Percentiles rank a stretch among this genome's conserved stretches.
phyloP scores from a whole-genome alignment of 805 yeast species.

The Yarrowia keelungensis region DNA sequence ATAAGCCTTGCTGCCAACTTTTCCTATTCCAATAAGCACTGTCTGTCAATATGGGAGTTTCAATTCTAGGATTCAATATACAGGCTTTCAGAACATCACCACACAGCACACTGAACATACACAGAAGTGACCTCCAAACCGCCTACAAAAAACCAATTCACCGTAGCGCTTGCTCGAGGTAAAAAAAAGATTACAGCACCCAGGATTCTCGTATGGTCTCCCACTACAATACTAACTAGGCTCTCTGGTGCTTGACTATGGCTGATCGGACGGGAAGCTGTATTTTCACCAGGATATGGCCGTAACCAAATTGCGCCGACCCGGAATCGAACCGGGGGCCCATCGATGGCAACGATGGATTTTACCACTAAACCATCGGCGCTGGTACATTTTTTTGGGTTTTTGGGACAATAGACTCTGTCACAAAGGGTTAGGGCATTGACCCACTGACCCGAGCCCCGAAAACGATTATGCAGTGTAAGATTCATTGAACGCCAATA shows the following conservation, averaged over 20 bases:
- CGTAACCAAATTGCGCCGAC: conserved; percentile 36
- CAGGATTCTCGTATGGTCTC: conserved; percentile 38
- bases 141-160: not conserved
- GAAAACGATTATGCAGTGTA: too few relatives aligned
- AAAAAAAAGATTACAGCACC: conserved; percentile 23
- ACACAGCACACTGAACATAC: not conserved
- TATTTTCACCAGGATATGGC: conserved; percentile 36
- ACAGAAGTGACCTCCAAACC: not conserved
- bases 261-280: conserved; percentile 36
- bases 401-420: not conserved
- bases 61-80: too few relatives aligned
- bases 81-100: too few relatives aligned
- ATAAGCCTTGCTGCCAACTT: too few relatives aligned
- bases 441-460: too few relatives aligned
- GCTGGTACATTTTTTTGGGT: not conserved
- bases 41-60: too few relatives aligned
- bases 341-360: conserved; percentile 37
- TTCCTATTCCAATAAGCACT: too few relatives aligned
- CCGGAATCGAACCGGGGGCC: conserved; percentile 38
- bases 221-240: conserved; percentile 37
- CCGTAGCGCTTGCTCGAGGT: too few relatives aligned
- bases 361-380: conserved; percentile 37
- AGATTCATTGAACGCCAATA: too few relatives aligned
- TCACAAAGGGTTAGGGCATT: not conserved
- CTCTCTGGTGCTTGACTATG: conserved; percentile 38